phyloP scores from a whole-genome alignment of 1,284 basidiomycete genomes.

The Apiotrichum montevideense region DNA sequence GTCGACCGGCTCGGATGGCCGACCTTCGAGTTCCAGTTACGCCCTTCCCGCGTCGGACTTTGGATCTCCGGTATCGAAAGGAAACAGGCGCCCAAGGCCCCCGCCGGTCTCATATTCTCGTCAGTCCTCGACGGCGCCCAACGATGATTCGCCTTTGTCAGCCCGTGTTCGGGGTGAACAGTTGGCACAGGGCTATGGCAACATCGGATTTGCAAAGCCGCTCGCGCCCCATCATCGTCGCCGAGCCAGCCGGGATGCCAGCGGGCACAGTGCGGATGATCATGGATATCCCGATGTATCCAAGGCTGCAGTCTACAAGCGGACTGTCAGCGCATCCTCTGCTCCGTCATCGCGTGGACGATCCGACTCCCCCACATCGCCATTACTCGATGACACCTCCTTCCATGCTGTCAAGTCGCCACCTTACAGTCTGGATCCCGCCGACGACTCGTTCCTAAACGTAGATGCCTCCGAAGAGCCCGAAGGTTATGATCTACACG shows the following conservation, averaged over 20 bases:
- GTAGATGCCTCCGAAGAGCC: slow-evolving; percentile 1
- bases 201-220: slow-evolving; percentile 28
- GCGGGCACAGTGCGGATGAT: slow-evolving; percentile 23
- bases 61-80: too few species aligned
- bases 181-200: slow-evolving; percentile 23
- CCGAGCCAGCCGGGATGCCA: slow-evolving; percentile 16
- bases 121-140: not conserved
- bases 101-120: too few species aligned
- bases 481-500: slow-evolving; percentile 5
- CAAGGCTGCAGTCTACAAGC: not conserved
- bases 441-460: slow-evolving; percentile 4
- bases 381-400: slow-evolving; percentile 29
- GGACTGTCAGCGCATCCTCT: slow-evolving; percentile 6
- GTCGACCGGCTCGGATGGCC: not conserved
- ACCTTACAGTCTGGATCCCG: not conserved
- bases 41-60: slow-evolving; percentile 4
- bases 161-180: slow-evolving; percentile 21
- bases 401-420: slow-evolving; percentile 20
- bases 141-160: slow-evolving; percentile 24
- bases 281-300: slow-evolving; percentile 11
- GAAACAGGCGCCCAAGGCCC: too few species aligned
- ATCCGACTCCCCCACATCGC: slow-evolving; percentile 26
- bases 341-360: slow-evolving; percentile 7
- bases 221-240: slow-evolving; percentile 20
- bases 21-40: not conserved